Percentiles rank a stretch among this genome's conserved stretches.
phyloP scores from a whole-genome alignment of 257 asterid genomes.

The Forsythia viridissima region DNA sequence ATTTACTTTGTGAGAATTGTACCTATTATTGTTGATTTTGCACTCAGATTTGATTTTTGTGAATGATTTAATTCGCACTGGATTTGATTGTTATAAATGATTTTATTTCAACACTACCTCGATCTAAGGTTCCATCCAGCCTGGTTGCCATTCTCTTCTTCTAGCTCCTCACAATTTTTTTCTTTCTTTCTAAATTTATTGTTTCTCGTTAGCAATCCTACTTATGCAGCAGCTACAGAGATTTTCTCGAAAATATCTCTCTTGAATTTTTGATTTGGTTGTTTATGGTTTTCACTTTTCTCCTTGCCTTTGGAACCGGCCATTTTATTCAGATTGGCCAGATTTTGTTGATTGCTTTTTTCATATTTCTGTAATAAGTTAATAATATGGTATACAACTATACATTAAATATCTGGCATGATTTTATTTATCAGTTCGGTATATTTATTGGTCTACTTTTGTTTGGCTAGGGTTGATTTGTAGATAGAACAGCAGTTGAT shows the following conservation, averaged over 20 bases:
- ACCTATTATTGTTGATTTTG: not conserved
- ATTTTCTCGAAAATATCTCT: not conserved
- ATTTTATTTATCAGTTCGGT: constrained; percentile 5
- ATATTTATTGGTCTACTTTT: constrained; percentile 13
- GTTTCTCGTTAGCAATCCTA: not conserved
- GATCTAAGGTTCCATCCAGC: not conserved
- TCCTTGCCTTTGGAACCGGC: not conserved
- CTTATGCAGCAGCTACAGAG: not conserved
- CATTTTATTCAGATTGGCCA: not conserved
- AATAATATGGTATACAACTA: not conserved
- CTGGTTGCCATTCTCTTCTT: not conserved
- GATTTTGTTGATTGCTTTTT: not conserved
- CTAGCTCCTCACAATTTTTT: not conserved
- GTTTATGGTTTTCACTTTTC: not conserved
- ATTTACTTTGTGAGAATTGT: not conserved
- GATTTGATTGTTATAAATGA: not conserved
- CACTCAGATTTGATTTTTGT: not conserved
- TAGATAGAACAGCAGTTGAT: constrained; percentile 21
- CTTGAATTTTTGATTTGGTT: not conserved
- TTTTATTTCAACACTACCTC: not conserved
- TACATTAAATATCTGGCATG: not conserved
- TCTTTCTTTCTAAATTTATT: not conserved
- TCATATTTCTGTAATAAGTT: too few species aligned
- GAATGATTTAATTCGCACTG: not conserved
- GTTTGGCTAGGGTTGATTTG: constrained; percentile 31